These are phyloP conservation scores for Euphorbia peplus DNA, from an alignment of 345 rosid species.

Conservation along the genomic window DNA sequence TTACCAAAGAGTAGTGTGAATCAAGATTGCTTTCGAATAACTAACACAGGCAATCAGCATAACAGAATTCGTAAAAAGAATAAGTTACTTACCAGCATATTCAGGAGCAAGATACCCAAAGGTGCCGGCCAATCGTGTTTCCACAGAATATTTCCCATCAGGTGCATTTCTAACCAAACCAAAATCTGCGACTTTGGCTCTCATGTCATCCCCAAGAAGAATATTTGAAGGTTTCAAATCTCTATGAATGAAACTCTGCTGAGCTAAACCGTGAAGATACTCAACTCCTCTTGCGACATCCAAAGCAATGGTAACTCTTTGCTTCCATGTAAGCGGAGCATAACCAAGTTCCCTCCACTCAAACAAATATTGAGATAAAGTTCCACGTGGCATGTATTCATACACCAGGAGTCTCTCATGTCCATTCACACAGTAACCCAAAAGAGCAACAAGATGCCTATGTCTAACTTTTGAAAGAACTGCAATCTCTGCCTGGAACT, in stretches of 20 bases:
- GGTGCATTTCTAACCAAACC: slow-evolving; percentile 32
- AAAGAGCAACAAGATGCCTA: slow-evolving; percentile 26
- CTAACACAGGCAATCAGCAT: not conserved
- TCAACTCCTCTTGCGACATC: slow-evolving; percentile 31
- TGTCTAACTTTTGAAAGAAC: slow-evolving; percentile 28
- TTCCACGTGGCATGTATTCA: slow-evolving; percentile 30
- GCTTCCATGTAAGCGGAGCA: slow-evolving; percentile 26
- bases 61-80: too few relatives aligned
- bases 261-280: slow-evolving; percentile 28
- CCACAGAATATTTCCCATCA: slow-evolving; percentile 24
- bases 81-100: slow-evolving; percentile 24
- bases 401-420: slow-evolving; percentile 27
- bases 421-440: slow-evolving; percentile 22
- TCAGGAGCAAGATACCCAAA: slow-evolving; percentile 35
- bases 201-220: slow-evolving; percentile 31
- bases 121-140: slow-evolving; percentile 27
- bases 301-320: slow-evolving; percentile 23
- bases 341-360: slow-evolving; percentile 11
- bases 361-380: slow-evolving; percentile 23
- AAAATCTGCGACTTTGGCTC: slow-evolving; percentile 33
- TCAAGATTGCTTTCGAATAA: not conserved
- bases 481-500: slow-evolving; percentile 29
- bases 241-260: slow-evolving; percentile 29
- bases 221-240: slow-evolving; percentile 31
- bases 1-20: not conserved